Conservation (phyloP, 805 yeast genomes). For the Pichia membranifaciens region DNA sequence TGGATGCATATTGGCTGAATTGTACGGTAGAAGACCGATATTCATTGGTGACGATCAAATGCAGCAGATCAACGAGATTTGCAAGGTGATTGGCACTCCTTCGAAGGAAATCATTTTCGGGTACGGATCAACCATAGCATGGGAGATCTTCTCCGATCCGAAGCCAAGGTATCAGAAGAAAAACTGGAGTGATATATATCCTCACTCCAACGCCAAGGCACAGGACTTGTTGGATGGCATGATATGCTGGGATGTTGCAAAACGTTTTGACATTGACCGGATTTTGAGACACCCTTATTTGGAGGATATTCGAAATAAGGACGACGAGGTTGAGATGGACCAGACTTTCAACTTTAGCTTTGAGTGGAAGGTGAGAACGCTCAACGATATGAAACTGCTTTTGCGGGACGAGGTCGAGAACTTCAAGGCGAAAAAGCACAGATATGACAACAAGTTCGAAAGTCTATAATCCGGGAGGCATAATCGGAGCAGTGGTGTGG, state of each 20-base stretch:
- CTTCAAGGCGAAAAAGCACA: constrained; percentile 35
- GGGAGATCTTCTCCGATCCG: constrained; percentile 41
- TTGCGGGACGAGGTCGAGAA: constrained; percentile 47
- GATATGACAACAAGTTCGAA: background rate
- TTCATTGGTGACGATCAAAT: constrained; percentile 70
- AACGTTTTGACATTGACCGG: constrained; percentile 49
- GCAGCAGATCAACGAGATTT: constrained; percentile 66
- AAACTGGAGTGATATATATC: constrained; percentile 52
- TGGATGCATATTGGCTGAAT: constrained; percentile 85
- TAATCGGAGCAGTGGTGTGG: no score
- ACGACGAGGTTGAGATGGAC: constrained; percentile 50
- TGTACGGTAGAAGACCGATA: constrained; percentile 73
- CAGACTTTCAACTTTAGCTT: constrained; percentile 60
- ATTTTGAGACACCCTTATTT: constrained; percentile 57
- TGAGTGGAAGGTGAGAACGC: constrained; percentile 40
- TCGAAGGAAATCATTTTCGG: constrained; percentile 36
- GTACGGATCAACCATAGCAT: constrained; percentile 43
- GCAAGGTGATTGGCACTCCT: constrained; percentile 70
- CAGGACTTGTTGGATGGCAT: constrained; percentile 47
- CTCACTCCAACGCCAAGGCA: constrained; percentile 52
- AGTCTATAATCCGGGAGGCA: background rate
- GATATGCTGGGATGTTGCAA: constrained; percentile 57
- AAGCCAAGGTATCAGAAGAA: constrained; percentile 36
- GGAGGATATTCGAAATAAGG: constrained; percentile 42
- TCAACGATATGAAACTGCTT: constrained; percentile 42